Evolutionary conservation across 768 basidiomycete species (phyloP), one percentile per base, ranked within the genome.

Genomic region (Ramaria sp.): DNA sequence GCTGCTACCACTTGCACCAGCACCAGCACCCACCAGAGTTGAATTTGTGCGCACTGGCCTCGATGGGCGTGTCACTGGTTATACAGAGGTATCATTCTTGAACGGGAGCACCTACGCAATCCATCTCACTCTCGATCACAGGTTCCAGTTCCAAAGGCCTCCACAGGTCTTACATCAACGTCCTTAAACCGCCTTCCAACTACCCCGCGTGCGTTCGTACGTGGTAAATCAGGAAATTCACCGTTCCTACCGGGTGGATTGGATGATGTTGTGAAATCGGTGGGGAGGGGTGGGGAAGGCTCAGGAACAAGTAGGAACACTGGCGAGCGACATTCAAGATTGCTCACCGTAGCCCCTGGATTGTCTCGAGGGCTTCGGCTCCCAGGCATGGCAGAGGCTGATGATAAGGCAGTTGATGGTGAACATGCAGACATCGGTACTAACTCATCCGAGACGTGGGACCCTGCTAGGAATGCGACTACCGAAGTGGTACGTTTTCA

Each of bases 221-320:
- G 94, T 55, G 96, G 96, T 43, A 96, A 95, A 68, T 87, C 92
- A 20, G 86, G 87, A 42, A 81, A 94, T 68, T 80, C 94, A 8
- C 96, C 96, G 1, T 98, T 98, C 68, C 78, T 83, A 70, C 96
- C 96, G 5, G 96, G 96, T 44, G 96, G 96, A 2, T 71, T 98
- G 9, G 91, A 90, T 41, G 83, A 84, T 59, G 71, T 74, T 16
- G 53, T 47, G 18, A 59, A 65, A 2, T 62, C 76, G 3, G 61
- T 69, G 28, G 70, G 73, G 38, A 56, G 69, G 13, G 64, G 62
- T 66, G 5, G 61, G 70, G 28, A 70, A 73, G 38, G 56, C 69
- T 9, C 64, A 62, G 44, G 67, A 64, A 3, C 57, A 61, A 42
- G 56, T 60, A 22, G 63, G 66, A 39, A 62, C 59, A 38, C 37